Base-by-base conservation (phyloP, 371 early-diverging fungal species). In the Rhizopus sp. region DNA sequence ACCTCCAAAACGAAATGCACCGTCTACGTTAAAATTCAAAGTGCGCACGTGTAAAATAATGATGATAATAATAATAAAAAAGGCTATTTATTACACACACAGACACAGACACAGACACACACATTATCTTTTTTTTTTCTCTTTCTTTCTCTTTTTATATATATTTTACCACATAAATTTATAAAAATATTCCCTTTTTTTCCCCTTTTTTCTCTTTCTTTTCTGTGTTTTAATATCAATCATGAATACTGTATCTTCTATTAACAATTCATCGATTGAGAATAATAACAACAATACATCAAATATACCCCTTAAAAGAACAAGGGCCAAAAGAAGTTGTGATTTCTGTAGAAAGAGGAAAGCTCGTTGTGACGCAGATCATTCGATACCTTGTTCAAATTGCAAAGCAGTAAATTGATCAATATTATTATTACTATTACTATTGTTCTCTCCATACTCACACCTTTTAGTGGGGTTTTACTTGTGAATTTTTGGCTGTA, bases 341-440 rank as follows among this genome's bases (percentile, higher is more conserved):
- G 80, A 80, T 55, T 77, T 77, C 58, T 80, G 80, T 53, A 57
- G 80, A 42, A 75, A 77, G 55, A 68, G 77, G 8, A 80, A 80
- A 54, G 70, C 77, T 41, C 65, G 73, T 7, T 80, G 80, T 56
- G 75, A 80, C 59, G 80, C 80, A 42, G 80, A 80, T 56, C 58
- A 62, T n/a, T 62, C 72, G 16, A 60, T 60, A 23, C 80, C 80
- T 39, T 80, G 80, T 54, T 71, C 77, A 4, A 80, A 80, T 50
- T 80, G 80, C 55, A 60, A 60, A 72, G 76, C 80, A 23, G 80
- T 76, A 76, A 57, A 67, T 23, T 53, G 17, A n/a, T 46, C 30
- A 51, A n/a, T n/a, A n/a, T n/a, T n/a, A n/a, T 17, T 30, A 17
- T 57, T 7, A 34, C 40, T n/a, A 17, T 17, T 1, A 7, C 34